These are phyloP conservation scores for Cryptococcus jaspeensis DNA, from an alignment of 1,284 basidiomycete genomes.

Conservation along the genomic window DNA sequence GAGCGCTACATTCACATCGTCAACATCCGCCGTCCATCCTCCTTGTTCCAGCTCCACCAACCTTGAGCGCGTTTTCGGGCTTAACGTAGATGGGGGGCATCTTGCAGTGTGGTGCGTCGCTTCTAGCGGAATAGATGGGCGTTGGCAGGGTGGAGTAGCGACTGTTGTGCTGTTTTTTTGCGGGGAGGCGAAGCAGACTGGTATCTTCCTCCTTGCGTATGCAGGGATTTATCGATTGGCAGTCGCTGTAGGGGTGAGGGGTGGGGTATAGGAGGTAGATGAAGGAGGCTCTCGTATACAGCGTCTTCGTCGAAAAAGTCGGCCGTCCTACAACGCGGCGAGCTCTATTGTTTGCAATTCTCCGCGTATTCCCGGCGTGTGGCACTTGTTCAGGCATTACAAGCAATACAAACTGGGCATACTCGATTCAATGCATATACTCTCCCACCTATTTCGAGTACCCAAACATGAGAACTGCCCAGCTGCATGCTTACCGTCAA, in stretches of 20 bases:
- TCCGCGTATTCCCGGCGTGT: not conserved
- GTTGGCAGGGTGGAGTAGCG: not conserved
- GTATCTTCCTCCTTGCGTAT: slow-evolving; percentile 33
- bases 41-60: slow-evolving; percentile 16
- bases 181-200: slow-evolving; percentile 22
- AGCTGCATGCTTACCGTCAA: too few species aligned
- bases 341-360: not conserved
- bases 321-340: not conserved
- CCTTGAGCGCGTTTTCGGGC: slow-evolving; percentile 53
- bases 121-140: not conserved
- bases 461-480: too few species aligned
- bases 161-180: not conserved
- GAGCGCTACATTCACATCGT: slow-evolving; percentile 37
- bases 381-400: not conserved
- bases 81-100: slow-evolving; percentile 52
- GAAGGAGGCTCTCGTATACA: not conserved
- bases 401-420: too few species aligned
- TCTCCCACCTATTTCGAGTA: too few species aligned
- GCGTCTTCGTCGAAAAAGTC: not conserved
- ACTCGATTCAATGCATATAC: too few species aligned
- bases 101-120: slow-evolving; percentile 9
- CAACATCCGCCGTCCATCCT: not conserved
- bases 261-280: slow-evolving; percentile 5
- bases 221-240: slow-evolving; percentile 37
- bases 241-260: slow-evolving; percentile 22